phyloP scores from a whole-genome alignment of 2,329 filamentous ascomycete species.

The Harringtonia aguacate region DNA sequence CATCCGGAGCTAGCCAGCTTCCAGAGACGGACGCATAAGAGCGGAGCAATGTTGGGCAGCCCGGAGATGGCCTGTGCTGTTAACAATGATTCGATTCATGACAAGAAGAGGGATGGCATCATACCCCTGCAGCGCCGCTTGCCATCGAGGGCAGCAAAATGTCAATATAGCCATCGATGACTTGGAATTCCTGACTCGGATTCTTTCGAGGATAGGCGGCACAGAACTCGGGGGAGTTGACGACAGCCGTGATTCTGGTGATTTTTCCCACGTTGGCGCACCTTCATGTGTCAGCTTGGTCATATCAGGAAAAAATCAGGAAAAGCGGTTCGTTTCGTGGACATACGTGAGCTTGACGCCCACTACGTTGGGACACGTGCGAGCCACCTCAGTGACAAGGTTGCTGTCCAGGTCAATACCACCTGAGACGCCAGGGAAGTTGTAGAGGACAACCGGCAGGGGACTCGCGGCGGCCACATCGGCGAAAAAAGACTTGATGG shows the following conservation, averaged over 20 bases:
- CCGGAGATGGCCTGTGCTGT: constrained; percentile 10
- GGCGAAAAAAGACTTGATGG: constrained; percentile 14
- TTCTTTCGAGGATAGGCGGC: constrained; percentile 4
- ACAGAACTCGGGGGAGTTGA: constrained; percentile 2
- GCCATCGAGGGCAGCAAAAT: constrained; percentile 16
- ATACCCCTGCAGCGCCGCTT: constrained; percentile 9
- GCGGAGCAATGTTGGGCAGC: constrained; percentile 9
- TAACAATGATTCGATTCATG: no score
- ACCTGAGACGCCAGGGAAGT: constrained; percentile 13
- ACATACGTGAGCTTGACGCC: constrained; percentile 13
- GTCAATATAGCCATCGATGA: constrained; percentile 18
- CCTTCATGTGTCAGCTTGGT: no score
- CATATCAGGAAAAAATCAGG: no score
- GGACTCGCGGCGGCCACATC: constrained; percentile 13
- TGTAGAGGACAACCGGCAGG: constrained; percentile 15
- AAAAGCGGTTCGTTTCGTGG: no score
- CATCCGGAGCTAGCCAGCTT: constrained; percentile 11
- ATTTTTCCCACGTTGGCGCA: constrained; percentile 15
- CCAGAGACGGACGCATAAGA: constrained; percentile 2
- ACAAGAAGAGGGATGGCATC: no score
- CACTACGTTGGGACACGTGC: constrained; percentile 13
- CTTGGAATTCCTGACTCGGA: constrained; percentile 9
- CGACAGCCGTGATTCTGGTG: constrained; percentile 11
- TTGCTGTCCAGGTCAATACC: constrained; percentile 16
- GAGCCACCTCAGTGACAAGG: constrained; percentile 12